Percentiles rank a stretch among this genome's conserved stretches.
phyloP scores from a whole-genome alignment of 2,329 filamentous ascomycete species.

The Clonostachys rhizophaga region DNA sequence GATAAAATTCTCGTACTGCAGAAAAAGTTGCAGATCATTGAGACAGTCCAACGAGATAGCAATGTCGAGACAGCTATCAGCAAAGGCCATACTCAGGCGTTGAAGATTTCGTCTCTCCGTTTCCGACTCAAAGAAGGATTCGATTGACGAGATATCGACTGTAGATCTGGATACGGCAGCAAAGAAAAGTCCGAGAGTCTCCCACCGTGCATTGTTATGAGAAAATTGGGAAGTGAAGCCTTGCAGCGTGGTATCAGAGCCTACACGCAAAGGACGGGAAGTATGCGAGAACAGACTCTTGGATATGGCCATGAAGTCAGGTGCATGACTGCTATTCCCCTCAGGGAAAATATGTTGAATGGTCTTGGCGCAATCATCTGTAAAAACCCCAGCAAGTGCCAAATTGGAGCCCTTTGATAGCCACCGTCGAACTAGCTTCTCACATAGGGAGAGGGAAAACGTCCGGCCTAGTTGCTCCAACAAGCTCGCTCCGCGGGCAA shows the following conservation, averaged over 20 bases:
- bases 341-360: no score
- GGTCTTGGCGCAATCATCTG: neutral
- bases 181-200: constrained; percentile 14
- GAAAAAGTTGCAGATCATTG: constrained; percentile 35
- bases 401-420: constrained; percentile 4
- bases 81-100: constrained; percentile 8
- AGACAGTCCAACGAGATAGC: constrained; percentile 18
- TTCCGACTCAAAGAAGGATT: constrained; percentile 6
- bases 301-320: neutral
- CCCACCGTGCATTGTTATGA: constrained; percentile 8
- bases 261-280: constrained; percentile 2
- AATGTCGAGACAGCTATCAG: constrained; percentile 13
- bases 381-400: constrained; percentile 2
- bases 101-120: constrained; percentile 7
- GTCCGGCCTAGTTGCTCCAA: constrained; percentile 1
- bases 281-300: constrained; percentile 5
- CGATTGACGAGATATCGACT: constrained; percentile 6
- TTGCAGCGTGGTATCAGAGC: constrained; percentile 2
- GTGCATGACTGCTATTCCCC: no score
- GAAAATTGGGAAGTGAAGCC: neutral
- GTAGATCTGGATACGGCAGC: constrained; percentile 13
- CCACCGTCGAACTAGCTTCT: constrained; percentile 3
- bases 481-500: constrained; percentile 3
- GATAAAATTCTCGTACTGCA: constrained; percentile 41
- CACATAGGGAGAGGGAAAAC: neutral